A percentile compares a stretch with the other conserved stretches of the same genome.
These are phyloP conservation scores for Aspergillus viridinutans DNA, from an alignment of 2,329 filamentous ascomycete genomes.

Conservation along the genomic window DNA sequence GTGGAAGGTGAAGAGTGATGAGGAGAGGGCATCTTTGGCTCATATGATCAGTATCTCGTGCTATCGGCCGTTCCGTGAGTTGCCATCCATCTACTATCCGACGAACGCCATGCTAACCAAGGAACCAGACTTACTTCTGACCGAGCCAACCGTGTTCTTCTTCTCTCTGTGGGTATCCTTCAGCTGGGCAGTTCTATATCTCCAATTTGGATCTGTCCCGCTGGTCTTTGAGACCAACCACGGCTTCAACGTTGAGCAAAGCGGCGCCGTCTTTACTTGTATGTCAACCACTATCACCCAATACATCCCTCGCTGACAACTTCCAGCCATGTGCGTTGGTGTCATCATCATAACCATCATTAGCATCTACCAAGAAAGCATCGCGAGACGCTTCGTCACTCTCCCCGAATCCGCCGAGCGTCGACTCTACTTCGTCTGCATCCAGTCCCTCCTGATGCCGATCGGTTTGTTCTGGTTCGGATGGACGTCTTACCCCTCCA, in stretches of 20 bases:
- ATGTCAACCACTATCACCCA: slow-evolving; percentile 3
- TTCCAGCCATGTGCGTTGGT: slow-evolving; percentile 65
- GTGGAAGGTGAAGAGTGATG: slow-evolving; percentile 76
- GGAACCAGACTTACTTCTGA: slow-evolving; percentile 49
- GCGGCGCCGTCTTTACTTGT: slow-evolving; percentile 66
- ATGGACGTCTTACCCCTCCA: slow-evolving; percentile 59
- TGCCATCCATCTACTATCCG: background rate
- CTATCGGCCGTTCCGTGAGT: slow-evolving; percentile 66
- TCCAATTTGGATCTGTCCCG: slow-evolving; percentile 76
- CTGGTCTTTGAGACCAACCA: slow-evolving; percentile 69
- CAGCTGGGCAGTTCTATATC: slow-evolving; percentile 82
- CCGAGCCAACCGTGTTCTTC: slow-evolving; percentile 61
- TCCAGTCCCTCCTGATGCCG: slow-evolving; percentile 71
- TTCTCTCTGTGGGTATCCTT: slow-evolving; percentile 90
- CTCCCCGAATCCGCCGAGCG: slow-evolving; percentile 61
- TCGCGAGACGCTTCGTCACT: slow-evolving; percentile 51
- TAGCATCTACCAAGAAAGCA: slow-evolving; percentile 67
- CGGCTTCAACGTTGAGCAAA: slow-evolving; percentile 62
- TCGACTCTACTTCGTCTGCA: slow-evolving; percentile 76
- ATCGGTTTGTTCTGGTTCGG: slow-evolving; percentile 78
- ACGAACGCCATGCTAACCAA: background rate
- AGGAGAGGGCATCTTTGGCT: slow-evolving; percentile 63
- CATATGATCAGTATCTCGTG: slow-evolving; percentile 71
- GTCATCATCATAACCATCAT: slow-evolving; percentile 62
- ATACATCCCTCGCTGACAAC: background rate